These are phyloP conservation scores for Huiozyma naganishii DNA, from an alignment of 805 yeast genomes.

Conservation along the genomic window DNA sequence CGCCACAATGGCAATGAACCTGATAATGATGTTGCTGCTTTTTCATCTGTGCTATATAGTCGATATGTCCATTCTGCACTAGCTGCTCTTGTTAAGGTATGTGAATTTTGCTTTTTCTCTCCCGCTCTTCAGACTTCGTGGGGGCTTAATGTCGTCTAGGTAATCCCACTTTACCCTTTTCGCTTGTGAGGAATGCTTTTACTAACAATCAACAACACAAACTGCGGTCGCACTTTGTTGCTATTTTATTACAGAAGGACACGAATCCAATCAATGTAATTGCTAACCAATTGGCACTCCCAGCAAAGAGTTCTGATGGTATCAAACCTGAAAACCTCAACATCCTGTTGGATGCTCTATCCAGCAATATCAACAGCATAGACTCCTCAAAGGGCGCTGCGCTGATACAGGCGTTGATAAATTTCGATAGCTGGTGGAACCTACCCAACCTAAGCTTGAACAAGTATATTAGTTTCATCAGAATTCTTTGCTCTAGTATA, in stretches of 20 bases:
- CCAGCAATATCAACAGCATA: slow-evolving; percentile 56
- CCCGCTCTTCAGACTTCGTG: not conserved
- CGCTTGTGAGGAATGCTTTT: not conserved
- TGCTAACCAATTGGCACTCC: slow-evolving; percentile 47
- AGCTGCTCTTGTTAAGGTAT: slow-evolving; percentile 52
- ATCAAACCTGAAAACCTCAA: slow-evolving; percentile 42
- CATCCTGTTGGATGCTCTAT: slow-evolving; percentile 45
- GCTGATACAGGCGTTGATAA: slow-evolving; percentile 52
- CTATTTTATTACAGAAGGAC: slow-evolving; percentile 31
- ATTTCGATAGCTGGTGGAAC: slow-evolving; percentile 50
- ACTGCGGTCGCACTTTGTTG: not conserved
- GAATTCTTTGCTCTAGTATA: slow-evolving; percentile 68
- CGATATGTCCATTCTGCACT: slow-evolving; percentile 55
- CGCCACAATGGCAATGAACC: slow-evolving; percentile 2
- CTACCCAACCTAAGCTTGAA: slow-evolving; percentile 35
- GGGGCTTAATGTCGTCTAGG: not conserved
- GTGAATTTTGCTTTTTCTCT: slow-evolving; percentile 13
- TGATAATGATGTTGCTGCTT: slow-evolving; percentile 11
- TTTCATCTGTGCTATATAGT: slow-evolving; percentile 29
- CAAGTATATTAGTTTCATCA: slow-evolving; percentile 58
- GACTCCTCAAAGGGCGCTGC: slow-evolving; percentile 40
- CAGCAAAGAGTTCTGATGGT: slow-evolving; percentile 42
- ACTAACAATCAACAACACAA: slow-evolving; percentile 9
- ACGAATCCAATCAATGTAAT: slow-evolving; percentile 45
- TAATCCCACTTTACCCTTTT: slow-evolving; percentile 2